phyloP scores from a whole-genome alignment of 495 filamentous ascomycete species.

The Trichocladium antarcticum region DNA sequence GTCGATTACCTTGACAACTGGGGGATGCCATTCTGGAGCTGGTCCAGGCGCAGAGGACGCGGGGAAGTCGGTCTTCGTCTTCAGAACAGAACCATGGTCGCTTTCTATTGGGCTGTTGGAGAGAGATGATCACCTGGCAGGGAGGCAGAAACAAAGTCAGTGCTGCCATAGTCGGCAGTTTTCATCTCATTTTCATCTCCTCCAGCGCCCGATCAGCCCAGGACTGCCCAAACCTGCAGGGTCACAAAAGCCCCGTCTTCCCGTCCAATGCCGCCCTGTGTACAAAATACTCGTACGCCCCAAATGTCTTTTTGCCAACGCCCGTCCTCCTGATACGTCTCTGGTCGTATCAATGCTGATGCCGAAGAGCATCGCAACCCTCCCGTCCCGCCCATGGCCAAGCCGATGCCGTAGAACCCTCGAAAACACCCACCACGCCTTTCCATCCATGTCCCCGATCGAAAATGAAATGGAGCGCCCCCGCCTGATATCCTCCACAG shows the following conservation, averaged over 20 bases:
- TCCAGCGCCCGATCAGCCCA: not conserved
- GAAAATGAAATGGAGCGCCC: no score
- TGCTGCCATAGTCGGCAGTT: not conserved
- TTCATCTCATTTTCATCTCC: not conserved
- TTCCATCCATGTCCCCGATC: no score
- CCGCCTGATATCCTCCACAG: no score
- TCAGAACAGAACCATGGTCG: not conserved
- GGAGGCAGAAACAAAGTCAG: not conserved
- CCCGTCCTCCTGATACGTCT: not conserved
- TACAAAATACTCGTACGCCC: constrained; percentile 15
- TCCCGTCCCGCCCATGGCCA: no score
- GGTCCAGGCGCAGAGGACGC: not conserved
- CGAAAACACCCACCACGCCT: no score
- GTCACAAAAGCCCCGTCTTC: not conserved
- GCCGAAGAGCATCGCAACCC: not conserved
- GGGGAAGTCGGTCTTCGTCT: not conserved
- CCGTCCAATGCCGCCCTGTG: not conserved
- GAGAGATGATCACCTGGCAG: not conserved
- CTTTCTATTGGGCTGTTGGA: not conserved
- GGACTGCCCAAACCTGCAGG: not conserved
- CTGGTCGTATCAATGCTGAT: not conserved
- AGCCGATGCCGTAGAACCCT: no score
- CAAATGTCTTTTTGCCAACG: no score
- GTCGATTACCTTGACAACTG: no score
- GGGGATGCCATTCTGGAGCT: not conserved